phyloP scores from a whole-genome alignment of 495 filamentous ascomycete genomes.

The Talaromyces proteolyticus region DNA sequence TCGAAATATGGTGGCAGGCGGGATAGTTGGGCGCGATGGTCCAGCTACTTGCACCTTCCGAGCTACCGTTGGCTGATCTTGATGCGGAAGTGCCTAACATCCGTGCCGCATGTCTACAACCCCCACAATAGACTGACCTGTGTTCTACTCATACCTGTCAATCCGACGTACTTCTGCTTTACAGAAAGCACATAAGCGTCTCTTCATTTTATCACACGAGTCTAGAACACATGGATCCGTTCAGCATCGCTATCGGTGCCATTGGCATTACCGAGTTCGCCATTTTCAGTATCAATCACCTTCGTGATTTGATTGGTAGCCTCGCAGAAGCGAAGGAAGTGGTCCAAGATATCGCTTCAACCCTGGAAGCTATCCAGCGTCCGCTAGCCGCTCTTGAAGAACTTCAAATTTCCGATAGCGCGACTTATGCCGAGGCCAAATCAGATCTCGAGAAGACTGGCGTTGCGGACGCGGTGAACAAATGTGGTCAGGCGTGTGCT shows the following conservation, averaged over 20 bases:
- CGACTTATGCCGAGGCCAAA: conserved; percentile 1
- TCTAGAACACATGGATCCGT: conserved; percentile 2
- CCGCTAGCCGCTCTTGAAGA: neutral
- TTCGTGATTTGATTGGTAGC: conserved; percentile 3
- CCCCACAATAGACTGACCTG: too few species aligned
- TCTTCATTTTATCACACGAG: neutral
- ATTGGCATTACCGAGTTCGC: conserved; percentile 3
- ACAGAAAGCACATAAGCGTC: too few species aligned
- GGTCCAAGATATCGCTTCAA: conserved; percentile 2
- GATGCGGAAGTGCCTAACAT: too few species aligned
- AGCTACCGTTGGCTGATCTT: neutral
- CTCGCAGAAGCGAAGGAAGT: conserved; percentile 1
- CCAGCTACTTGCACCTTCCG: neutral
- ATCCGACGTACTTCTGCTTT: neutral
- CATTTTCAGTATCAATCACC: neutral
- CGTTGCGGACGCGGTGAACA: conserved; percentile 2
- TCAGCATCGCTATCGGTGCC: conserved; percentile 4
- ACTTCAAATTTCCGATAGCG: neutral
- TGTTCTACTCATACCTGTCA: neutral
- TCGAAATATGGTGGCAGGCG: neutral
- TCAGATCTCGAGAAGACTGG: conserved; percentile 1
- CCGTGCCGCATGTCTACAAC: too few species aligned
- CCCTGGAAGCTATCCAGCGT: neutral
- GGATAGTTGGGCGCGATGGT: neutral
- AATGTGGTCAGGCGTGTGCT: conserved; percentile 1